phyloP scores from a whole-genome alignment of 208 protist species.

The Vickermania ingenoplastis region DNA sequence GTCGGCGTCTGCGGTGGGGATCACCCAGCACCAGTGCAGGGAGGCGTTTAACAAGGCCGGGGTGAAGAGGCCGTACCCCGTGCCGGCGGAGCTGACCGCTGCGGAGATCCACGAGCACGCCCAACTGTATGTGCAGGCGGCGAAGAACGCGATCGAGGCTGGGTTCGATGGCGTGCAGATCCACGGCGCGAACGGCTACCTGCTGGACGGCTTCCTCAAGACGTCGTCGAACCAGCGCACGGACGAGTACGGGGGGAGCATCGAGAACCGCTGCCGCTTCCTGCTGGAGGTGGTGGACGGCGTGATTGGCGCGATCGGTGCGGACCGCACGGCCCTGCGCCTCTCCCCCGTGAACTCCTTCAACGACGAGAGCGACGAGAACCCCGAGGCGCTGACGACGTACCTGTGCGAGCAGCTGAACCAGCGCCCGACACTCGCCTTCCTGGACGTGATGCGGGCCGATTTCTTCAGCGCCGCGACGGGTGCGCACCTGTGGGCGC shows the following conservation, averaged over 20 bases:
- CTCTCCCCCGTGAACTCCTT: constrained; percentile 46
- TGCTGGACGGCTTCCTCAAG: constrained; percentile 81
- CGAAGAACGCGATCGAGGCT: constrained; percentile 50
- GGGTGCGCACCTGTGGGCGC: constrained; percentile 31
- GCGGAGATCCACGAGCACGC: constrained; percentile 54
- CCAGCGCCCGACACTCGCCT: constrained; percentile 27
- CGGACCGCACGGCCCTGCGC: constrained; percentile 33
- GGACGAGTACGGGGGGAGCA: constrained; percentile 79
- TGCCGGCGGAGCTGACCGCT: constrained; percentile 31
- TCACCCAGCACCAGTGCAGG: constrained; percentile 13
- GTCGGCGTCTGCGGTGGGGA: constrained; percentile 14
- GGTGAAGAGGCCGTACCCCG: constrained; percentile 19
- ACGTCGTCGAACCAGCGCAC: constrained; percentile 61
- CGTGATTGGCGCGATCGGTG: constrained; percentile 25
- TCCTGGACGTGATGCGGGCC: constrained; percentile 29
- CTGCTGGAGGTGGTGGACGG: constrained; percentile 63
- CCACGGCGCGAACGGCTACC: constrained; percentile 87
- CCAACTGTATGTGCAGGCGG: constrained; percentile 42
- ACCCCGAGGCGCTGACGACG: constrained; percentile 29
- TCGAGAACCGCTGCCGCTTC: constrained; percentile 67
- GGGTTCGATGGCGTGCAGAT: constrained; percentile 90
- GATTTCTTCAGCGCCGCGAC: constrained; percentile 10
- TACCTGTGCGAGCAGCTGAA: constrained; percentile 43
- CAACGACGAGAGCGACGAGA: constrained; percentile 21
- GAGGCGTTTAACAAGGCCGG: constrained; percentile 3